A percentile compares a stretch with the other conserved stretches of the same genome.
Evolutionary conservation across 2,329 filamentous ascomycete genomes (phyloP).

Genomic region (Talaromyces sp.): DNA sequence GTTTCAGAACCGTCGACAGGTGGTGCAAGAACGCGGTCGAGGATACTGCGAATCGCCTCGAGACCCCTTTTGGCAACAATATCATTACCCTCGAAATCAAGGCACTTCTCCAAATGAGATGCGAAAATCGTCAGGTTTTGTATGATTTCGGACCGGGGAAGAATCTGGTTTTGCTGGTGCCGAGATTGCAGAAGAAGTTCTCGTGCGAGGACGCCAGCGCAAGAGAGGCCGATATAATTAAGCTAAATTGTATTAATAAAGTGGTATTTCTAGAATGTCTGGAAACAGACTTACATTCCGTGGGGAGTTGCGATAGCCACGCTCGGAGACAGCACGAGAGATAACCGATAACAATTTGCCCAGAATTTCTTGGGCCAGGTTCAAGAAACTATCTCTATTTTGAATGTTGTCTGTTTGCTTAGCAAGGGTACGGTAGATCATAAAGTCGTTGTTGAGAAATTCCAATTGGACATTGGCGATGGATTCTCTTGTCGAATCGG

Average conservation of each 20-base stretch:
- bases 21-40: not conserved
- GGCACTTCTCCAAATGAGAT: not conserved
- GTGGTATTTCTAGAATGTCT: not conserved
- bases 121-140: constrained; percentile 1
- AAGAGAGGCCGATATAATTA: constrained; percentile 8
- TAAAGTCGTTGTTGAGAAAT: constrained; percentile 4
- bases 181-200: not conserved
- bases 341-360: not conserved
- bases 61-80: not conserved
- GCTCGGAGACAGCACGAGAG: not conserved
- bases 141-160: constrained; percentile 1
- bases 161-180: not conserved
- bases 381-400: not conserved
- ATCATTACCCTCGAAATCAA: not conserved
- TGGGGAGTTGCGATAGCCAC: not conserved
- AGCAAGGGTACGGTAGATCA: not conserved
- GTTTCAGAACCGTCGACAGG: not conserved
- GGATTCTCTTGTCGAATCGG: not conserved
- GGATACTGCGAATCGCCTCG: not conserved
- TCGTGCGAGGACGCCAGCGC: constrained; percentile 3
- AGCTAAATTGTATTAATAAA: not conserved
- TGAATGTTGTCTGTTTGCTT: not conserved
- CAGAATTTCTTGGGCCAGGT: not conserved
- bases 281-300: not conserved
- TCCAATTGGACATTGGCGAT: not conserved